A percentile compares a stretch with the other conserved stretches of the same genome.
These are phyloP conservation scores for Castanopsis chinensis DNA, from an alignment of 306 rosid genomes.

Conservation along the genomic window DNA sequence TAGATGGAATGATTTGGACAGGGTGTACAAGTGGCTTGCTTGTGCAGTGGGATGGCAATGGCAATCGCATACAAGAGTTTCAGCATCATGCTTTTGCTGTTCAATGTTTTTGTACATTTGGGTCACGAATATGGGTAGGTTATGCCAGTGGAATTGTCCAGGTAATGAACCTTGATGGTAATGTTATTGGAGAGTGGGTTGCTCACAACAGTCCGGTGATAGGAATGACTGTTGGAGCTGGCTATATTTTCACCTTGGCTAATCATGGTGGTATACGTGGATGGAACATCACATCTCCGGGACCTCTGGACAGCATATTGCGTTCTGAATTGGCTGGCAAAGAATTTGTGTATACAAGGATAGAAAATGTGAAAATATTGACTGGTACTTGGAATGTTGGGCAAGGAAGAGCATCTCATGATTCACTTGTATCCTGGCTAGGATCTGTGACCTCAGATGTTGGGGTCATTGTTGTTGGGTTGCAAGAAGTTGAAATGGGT, in stretches of 20 bases:
- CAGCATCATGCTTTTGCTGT: slow-evolving; percentile 65
- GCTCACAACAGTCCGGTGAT: slow-evolving; percentile 81
- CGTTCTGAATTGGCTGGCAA: slow-evolving; percentile 74
- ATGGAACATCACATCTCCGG: slow-evolving; percentile 86
- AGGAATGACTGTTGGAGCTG: slow-evolving; percentile 65
- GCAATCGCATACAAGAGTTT: slow-evolving; percentile 82
- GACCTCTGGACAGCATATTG: slow-evolving; percentile 75
- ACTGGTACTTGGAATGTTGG: slow-evolving; percentile 98
- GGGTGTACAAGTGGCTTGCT: slow-evolving; percentile 87
- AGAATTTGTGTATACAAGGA: slow-evolving; percentile 78
- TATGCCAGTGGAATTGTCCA: slow-evolving; percentile 74
- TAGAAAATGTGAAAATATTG: slow-evolving; percentile 72
- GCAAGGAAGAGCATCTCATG: slow-evolving; percentile 92
- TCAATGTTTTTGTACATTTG: slow-evolving; percentile 83
- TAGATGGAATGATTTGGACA: slow-evolving; percentile 90
- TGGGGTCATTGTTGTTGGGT: slow-evolving; percentile 85
- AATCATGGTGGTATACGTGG: slow-evolving; percentile 95
- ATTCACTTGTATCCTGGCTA: slow-evolving; percentile 88
- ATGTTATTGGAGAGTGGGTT: slow-evolving; percentile 75
- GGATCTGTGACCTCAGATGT: slow-evolving; percentile 75
- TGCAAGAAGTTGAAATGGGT: slow-evolving; percentile 99
- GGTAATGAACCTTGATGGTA: slow-evolving; percentile 81
- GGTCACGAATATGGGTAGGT: slow-evolving; percentile 84
- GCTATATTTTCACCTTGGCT: slow-evolving; percentile 77
- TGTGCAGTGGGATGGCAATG: slow-evolving; percentile 91